Evolutionary conservation across 75 land plant genomes (phyloP).

Genomic region (Selaginella tamariscina): DNA sequence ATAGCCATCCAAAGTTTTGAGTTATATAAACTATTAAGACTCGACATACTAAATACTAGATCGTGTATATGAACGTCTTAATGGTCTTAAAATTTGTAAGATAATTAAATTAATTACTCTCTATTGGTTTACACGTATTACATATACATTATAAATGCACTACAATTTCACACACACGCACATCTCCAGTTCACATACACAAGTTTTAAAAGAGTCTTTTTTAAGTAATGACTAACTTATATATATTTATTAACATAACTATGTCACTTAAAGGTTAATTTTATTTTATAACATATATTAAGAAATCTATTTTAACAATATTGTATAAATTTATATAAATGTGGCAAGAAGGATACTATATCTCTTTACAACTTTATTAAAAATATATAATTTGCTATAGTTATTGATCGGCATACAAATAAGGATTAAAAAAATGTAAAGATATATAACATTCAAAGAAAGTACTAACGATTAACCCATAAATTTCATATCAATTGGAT

Average conservation of each 20-base stretch:
- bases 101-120: background rate
- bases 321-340: background rate
- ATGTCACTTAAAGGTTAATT: background rate
- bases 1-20: background rate
- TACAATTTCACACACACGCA: background rate
- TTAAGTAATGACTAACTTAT: background rate
- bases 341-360: too few species aligned
- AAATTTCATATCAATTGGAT: too few species aligned
- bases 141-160: background rate
- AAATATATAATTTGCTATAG: too few species aligned
- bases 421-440: background rate
- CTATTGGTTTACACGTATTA: background rate
- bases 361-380: too few species aligned
- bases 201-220: background rate
- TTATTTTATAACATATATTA: background rate
- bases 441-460: too few species aligned
- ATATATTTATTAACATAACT: background rate
- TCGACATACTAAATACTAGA: background rate
- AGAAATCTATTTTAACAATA: background rate
- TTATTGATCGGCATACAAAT: too few species aligned
- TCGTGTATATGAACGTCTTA: background rate
- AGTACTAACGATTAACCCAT: too few species aligned
- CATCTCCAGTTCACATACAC: too few species aligned
- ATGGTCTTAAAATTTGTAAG: background rate
- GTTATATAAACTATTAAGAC: background rate